Evolutionary conservation across 2,329 filamentous ascomycete genomes (phyloP), one percentile per base, ranked within the genome.

Genomic region (Amesomyces nigricolor): DNA sequence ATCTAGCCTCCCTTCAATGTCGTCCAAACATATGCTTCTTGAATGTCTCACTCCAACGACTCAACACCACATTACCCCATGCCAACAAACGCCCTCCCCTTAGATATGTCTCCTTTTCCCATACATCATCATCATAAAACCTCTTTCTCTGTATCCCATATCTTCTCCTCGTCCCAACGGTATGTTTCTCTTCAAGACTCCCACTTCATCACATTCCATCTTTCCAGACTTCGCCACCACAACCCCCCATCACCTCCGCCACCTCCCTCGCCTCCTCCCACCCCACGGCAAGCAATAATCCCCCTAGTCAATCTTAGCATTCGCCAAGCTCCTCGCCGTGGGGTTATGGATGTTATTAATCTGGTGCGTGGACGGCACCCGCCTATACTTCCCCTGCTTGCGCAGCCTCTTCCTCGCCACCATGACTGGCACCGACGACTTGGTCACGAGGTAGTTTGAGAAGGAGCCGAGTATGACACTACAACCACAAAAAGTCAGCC

Each of bases 341-440:
- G 88, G 86, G 57, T 86, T 87, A 61, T 79, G 82, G 53, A 95
- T 78, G 63, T 95, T 92, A 71, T 95, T 96, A 60, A 89, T 85
- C 61, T 94, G 82, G 57, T 84, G 83, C 58, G 89, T 75, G 43
- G 84, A 82, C 16, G 83, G 79, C 14, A 64, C 51, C 58, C 82
- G 82, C 71, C 87, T 88, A 69, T 87, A 88, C 69, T 92, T 91
- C 69, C 83, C 86, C 73, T 95, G 88, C 71, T 96, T 96, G 47
- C 88, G 80, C 43, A 96, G 78, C 56, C 89, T 87, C 76, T 95
- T 96, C 57, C 94, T 80, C 7, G 94, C 94, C 37, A 97, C 94
- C 94, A 99, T 99, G 58, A 99, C 94, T 0, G 94, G 94, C 14
- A 95, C 91, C 2, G 89, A 95, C 61, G 90, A 95, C 74, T 97